Evolutionary conservation across 306 rosid genomes (phyloP).

Genomic region (Medicago arabica): DNA sequence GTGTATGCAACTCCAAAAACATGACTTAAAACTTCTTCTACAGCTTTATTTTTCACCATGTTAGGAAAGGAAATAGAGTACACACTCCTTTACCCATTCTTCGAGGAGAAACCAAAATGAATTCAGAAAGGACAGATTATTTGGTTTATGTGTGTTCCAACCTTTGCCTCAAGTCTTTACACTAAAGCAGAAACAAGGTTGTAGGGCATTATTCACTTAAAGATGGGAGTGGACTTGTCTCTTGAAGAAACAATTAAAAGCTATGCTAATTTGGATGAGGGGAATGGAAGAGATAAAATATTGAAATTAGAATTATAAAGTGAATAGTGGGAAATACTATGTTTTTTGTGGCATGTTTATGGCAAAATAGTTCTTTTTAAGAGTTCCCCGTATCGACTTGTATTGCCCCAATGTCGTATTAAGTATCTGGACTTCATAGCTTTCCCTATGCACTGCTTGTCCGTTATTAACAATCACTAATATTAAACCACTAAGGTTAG

Average conservation of each 20-base stretch:
- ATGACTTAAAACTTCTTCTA: neutral
- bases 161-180: neutral
- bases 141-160: neutral
- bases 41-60: neutral
- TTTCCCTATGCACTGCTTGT: neutral
- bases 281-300: neutral
- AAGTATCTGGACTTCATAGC: conserved; percentile 3
- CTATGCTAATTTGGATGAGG: conserved; percentile 4
- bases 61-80: conserved; percentile 1
- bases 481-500: neutral
- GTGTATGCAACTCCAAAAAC: neutral
- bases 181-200: neutral
- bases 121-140: neutral
- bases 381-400: neutral
- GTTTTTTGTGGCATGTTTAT: neutral
- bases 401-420: neutral
- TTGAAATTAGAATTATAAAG: neutral
- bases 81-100: neutral
- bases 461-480: neutral
- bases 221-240: neutral
- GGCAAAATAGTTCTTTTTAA: neutral
- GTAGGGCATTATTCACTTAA: neutral
- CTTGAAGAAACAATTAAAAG: neutral
- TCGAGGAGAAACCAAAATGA: conserved; percentile 20
- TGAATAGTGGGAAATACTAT: neutral